These are phyloP conservation scores for Trichoderma sp. DNA, from an alignment of 2,329 filamentous ascomycete species.

Conservation along the genomic window DNA sequence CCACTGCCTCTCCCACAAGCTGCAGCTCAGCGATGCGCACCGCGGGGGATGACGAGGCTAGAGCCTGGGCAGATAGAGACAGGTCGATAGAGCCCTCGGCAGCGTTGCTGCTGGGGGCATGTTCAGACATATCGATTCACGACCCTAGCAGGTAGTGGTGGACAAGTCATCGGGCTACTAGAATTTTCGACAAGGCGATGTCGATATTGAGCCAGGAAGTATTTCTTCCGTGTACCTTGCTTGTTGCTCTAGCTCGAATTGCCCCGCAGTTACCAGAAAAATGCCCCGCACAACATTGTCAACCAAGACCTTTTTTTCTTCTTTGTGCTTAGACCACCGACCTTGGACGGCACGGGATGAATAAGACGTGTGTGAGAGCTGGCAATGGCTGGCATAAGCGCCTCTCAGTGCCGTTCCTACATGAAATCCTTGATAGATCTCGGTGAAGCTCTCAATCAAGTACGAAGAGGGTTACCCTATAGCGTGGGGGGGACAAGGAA, in stretches of 20 bases:
- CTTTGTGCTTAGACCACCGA: neutral
- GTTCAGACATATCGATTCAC: slow-evolving; percentile 17
- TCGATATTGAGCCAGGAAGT: neutral
- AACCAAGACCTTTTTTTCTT: neutral
- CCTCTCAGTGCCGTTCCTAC: neutral
- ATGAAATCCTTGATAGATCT: neutral
- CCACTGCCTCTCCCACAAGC: slow-evolving; percentile 55
- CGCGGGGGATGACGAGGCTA: slow-evolving; percentile 62
- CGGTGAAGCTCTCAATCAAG: neutral
- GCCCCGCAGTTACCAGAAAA: neutral
- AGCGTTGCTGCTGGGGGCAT: slow-evolving; percentile 10
- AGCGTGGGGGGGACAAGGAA: neutral
- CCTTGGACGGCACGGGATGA: neutral
- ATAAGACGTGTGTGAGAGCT: neutral
- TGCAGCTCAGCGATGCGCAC: slow-evolving; percentile 54
- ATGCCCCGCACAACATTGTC: neutral
- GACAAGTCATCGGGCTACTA: slow-evolving; percentile 3
- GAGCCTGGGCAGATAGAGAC: slow-evolving; percentile 39
- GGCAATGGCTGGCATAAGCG: neutral
- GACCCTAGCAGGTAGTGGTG: slow-evolving; percentile 1
- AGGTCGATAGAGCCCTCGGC: slow-evolving; percentile 2
- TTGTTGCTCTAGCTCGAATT: neutral
- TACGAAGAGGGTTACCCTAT: neutral
- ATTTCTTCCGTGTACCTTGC: slow-evolving; percentile 2
- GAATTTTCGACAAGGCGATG: slow-evolving; percentile 4